Evolutionary conservation across 108 stramenopile genomes (phyloP).

Genomic region (Nitzschia inconspicua): DNA sequence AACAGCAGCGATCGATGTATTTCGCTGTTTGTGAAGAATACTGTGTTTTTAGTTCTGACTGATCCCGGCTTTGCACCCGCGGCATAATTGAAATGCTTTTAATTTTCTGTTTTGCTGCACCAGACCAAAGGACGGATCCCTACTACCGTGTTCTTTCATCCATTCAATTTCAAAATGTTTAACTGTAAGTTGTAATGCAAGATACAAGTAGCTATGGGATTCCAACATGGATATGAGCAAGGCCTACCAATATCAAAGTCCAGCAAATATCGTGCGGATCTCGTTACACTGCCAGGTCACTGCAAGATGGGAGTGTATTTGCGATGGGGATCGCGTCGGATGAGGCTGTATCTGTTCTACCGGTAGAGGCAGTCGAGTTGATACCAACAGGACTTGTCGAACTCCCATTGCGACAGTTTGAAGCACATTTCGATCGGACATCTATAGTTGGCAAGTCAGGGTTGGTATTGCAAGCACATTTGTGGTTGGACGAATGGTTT

Average conservation of each 20-base stretch:
- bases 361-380: constrained; percentile 72
- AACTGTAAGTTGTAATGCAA: too few species aligned
- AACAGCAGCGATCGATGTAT: too few species aligned
- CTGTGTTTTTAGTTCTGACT: too few species aligned
- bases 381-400: constrained; percentile 60
- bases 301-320: constrained; percentile 82
- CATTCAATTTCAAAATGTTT: too few species aligned
- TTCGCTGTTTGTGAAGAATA: too few species aligned
- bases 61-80: too few species aligned
- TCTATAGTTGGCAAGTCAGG: constrained; percentile 54
- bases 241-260: constrained; percentile 58
- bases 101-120: too few species aligned
- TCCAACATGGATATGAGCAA: constrained; percentile 92
- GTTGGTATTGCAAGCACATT: constrained; percentile 68
- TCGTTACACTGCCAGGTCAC: constrained; percentile 73
- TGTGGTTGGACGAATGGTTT: constrained; percentile 74
- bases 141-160: too few species aligned
- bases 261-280: constrained; percentile 70
- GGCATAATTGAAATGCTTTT: too few species aligned
- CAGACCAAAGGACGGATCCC: too few species aligned
- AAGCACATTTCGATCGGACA: constrained; percentile 79
- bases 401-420: constrained; percentile 61
- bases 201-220: constrained; percentile 74
- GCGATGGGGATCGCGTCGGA: constrained; percentile 82
- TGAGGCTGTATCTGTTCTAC: constrained; percentile 48